Evolutionary conservation across 352 stramenopile species (phyloP), one percentile per base, ranked within the genome.

Genomic region (Blastocystis sp.): DNA sequence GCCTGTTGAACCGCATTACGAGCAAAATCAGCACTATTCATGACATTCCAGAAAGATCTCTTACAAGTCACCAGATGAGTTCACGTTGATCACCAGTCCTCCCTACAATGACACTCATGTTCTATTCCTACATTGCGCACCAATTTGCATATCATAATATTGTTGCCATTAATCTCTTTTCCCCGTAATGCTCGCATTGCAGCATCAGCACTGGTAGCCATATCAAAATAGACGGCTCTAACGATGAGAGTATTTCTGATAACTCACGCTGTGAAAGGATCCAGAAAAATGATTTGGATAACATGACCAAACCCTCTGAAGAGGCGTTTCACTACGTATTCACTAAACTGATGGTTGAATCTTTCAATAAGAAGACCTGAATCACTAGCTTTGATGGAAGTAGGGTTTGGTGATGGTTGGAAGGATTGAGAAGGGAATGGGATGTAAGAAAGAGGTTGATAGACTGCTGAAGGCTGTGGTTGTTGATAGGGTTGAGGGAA

Each of bases 161-260:
- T 14, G 6, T 32, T 14, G 4, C 71, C 71, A 19, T 83, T 49
- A 56, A 83, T 83, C 3, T 37, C 43, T 24, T 66, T 61, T 14
- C 29, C 21, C 21, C 66, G 56, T n/a, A 83, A 67, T 12, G 71
- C 71, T 4, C 39, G 27, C 16, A 66, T 42, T 4, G 71, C 71
- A 32, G 71, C 58, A 5, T n/a, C 9, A 5, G 71, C 71, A 24
- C 16, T 27, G 24, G 27, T 37, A 14, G 49, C 14, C n/a, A 46
- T 24, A 19, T 39, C 24, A 24, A 83, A 83, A 42, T 83, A 83
- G 11, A 83, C 71, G 12, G 71, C 71, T 19, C 71, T 83, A 66
- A 3, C 1, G 12, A 6, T 52, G 27, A 42, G 5, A 63, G 16
- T 14, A 12, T 12, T 6, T 6, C 6, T 14, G 11, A 27, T 32